Percentiles rank a stretch among this genome's conserved stretches.
Conservation (phyloP, 768 basidiomycete genomes). For the Agaricus blazei region DNA sequence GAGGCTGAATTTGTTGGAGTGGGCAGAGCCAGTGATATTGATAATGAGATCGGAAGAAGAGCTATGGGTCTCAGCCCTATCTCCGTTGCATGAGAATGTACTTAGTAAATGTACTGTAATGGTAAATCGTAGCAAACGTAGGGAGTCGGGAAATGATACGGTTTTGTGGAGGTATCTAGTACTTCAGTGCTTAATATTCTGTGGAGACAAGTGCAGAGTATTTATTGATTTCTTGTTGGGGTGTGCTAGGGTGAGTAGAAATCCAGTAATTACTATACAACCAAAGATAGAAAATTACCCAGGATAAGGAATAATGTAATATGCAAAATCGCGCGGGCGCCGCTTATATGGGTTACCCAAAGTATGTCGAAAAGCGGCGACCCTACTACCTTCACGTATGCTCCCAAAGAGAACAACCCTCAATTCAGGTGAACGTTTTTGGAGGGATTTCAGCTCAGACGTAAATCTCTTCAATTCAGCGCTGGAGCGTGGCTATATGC, state of each 20-base stretch:
- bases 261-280: no score
- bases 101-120: no score
- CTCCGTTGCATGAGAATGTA: no score
- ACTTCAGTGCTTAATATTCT: no score
- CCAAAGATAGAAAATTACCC: background rate
- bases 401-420: background rate
- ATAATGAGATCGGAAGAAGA: conserved; percentile 23
- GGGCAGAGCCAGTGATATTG: conserved; percentile 30
- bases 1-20: conserved; percentile 33
- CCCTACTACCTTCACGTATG: background rate
- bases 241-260: no score
- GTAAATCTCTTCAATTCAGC: background rate
- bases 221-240: no score
- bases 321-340: background rate
- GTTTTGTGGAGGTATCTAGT: no score
- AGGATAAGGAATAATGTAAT: background rate
- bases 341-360: background rate
- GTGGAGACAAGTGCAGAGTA: no score
- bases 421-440: background rate
- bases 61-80: background rate
- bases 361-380: background rate
- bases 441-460: background rate
- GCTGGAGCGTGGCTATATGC: background rate
- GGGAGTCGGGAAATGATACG: no score
- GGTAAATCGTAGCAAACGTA: no score